Conservation (phyloP, 345 rosid genomes). For the Arabis alpina region DNA sequence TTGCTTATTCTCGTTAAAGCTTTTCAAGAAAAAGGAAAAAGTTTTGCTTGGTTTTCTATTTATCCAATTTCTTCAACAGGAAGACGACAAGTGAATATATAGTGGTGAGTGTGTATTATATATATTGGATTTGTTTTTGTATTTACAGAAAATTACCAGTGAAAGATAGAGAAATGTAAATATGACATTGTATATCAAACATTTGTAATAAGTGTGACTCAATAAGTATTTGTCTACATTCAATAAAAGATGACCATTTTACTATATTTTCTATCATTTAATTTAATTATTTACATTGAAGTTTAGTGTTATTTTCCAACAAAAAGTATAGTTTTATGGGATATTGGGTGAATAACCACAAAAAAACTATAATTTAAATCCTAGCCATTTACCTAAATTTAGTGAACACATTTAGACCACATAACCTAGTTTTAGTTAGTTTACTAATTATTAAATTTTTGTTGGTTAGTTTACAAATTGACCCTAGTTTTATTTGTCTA, state of each 20-base stretch:
- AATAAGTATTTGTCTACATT: conserved; percentile 1
- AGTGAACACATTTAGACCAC: no score
- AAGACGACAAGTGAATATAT: conserved; percentile 24
- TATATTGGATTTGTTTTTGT: not conserved
- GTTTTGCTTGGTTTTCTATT: conserved; percentile 50
- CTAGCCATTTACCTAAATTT: no score
- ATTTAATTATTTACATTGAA: not conserved
- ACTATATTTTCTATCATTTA: not conserved
- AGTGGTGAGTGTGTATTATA: not conserved
- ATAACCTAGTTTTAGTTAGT: no score
- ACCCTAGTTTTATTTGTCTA: not conserved
- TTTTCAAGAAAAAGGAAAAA: conserved; percentile 52
- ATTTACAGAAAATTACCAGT: not conserved
- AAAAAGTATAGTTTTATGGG: no score
- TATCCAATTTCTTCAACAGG: conserved; percentile 27
- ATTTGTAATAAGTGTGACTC: conserved; percentile 33
- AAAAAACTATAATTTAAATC: no score
- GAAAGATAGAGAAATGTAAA: conserved; percentile 24
- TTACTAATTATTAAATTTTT: no score
- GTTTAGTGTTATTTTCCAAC: not conserved
- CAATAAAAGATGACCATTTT: not conserved
- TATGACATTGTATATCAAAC: conserved; percentile 34
- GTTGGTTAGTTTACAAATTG: no score
- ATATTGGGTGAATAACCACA: no score
- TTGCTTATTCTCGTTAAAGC: conserved; percentile 51